Evolutionary conservation across 2,329 filamentous ascomycete genomes (phyloP), one percentile per base, ranked within the genome.

Genomic region (Aspergillus persii): DNA sequence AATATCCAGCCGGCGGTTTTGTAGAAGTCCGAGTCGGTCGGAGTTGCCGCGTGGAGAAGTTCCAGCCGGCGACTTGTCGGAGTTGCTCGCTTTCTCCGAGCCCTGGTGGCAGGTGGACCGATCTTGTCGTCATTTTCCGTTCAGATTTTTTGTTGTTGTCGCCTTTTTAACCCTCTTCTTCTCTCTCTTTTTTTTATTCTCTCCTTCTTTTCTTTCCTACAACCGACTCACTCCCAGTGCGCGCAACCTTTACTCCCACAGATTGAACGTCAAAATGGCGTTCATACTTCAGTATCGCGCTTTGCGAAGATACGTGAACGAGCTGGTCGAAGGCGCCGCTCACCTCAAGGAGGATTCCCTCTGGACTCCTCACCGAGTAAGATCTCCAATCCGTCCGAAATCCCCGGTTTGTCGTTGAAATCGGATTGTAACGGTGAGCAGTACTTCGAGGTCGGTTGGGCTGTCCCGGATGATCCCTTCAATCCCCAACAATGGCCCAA

Each of bases 401-500:
- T 57, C 9, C 55, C 49, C 31, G 55, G 55, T 26, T 33, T 57
- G 18, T 47, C 49, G 2, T 26, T 57, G 49, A 50, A 57, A 31
- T 47, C 39, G 49, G 55, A 57, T 53, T 46, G 29, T 44, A 44
- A 51, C 50, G 55, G 49, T 52, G 36, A 52, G 31, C 30, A 57
- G 48, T 57, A 57, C 23, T 52, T 51, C 6, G 55, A 41, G 36
- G 77, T 80, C 12, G 71, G 69, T 30, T 79, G 74, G 70, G 73
- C 75, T 30, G 53, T 54, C 5, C 36, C 49, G 12, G 18, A 68
- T 15, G 77, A 79, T 60, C 63, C 64, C 0, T 60, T 74, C 54
- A 74, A 76, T 54, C 77, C 76, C 1, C 68, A 71, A 12, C 76
- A 76, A 46, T 79, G 48, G 77, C 83, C 6, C 75, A 59, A 67